Base-by-base conservation (phyloP, 2,329 filamentous ascomycete species). In the Monosporascus cannonballus region DNA sequence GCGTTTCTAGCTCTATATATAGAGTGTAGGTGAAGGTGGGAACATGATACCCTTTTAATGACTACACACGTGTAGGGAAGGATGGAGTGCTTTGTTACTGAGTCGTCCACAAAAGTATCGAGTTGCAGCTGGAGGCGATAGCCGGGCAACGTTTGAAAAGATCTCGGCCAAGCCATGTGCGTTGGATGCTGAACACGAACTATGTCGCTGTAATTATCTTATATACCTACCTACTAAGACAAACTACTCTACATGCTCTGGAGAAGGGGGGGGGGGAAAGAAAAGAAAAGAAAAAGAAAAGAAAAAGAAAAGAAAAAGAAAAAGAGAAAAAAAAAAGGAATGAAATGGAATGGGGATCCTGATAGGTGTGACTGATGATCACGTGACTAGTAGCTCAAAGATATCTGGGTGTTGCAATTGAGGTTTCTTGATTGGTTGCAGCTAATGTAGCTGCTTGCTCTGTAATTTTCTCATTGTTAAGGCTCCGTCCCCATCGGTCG, bases 361-460 rank as follows among this genome's bases (percentile, higher is more conserved):
- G 30, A 14, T 5, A 9, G 30, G 27, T 30, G 30, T 14, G 11
- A 34, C 11, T 11, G 4, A 34, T 3, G 20, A 54, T 65, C 65
- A 69, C 63, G 66, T 68, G 64, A 69, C 44, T 14, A 2, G n/a
- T n/a, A n/a, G n/a, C n/a, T n/a, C n/a, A n/a, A n/a, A 51, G 47
- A 5, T 34, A 34, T n/a, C 17, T 18, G 38, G 9, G 14, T 4
- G 24, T 18, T 46, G 42, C 42, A 46, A 46, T 46, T 46, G 42
- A 27, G 42, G 24, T 17, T 18, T 30, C n/a, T 46, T 46, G 42
- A 46, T 46, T 46, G 42, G 42, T n/a, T 24, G 42, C 24, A 15
- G 24, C n/a, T 18, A 1, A 24, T 6, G n/a, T 20, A 69, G 63
- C 70, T 71, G 65, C 71, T 69, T 69, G 71, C 62, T 71, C 70